Conservation (phyloP, 345 rosid genomes). For the Viola odorata region DNA sequence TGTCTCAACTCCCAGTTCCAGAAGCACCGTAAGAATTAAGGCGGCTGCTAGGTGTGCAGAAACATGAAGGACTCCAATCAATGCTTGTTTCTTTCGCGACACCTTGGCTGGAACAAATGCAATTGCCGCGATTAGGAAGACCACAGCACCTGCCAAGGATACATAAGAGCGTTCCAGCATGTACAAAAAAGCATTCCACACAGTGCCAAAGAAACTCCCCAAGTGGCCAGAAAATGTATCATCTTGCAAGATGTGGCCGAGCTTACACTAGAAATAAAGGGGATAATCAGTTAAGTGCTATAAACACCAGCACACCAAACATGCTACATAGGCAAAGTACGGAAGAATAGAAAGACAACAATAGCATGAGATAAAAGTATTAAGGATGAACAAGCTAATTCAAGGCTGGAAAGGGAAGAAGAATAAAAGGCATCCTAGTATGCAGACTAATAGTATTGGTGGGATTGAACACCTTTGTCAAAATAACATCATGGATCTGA, state of each 20-base stretch:
- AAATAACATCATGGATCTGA: background rate
- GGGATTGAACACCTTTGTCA: background rate
- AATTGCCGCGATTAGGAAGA: constrained; percentile 60
- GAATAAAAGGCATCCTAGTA: background rate
- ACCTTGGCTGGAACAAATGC: constrained; percentile 81
- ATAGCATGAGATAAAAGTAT: background rate
- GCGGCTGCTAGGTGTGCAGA: constrained; percentile 86
- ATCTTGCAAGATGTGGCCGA: constrained; percentile 71
- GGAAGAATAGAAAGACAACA: background rate
- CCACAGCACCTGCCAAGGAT: constrained; percentile 66
- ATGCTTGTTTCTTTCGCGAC: constrained; percentile 65
- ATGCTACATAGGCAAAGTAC: too few species aligned
- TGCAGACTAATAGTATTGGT: background rate
- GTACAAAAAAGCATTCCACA: constrained; percentile 60
- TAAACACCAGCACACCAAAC: background rate
- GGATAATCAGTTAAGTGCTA: constrained; percentile 14
- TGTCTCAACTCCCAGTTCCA: constrained; percentile 89
- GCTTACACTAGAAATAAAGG: constrained; percentile 70
- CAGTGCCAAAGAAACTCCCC: constrained; percentile 77
- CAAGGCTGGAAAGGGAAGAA: background rate
- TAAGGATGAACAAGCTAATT: constrained; percentile 1
- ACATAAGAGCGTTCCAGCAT: constrained; percentile 73
- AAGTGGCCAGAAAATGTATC: constrained; percentile 86
- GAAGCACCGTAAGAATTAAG: constrained; percentile 79
- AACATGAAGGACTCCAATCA: constrained; percentile 87